phyloP scores from a whole-genome alignment of 2,329 filamentous ascomycete species.

The Aspergillus puulaauensis region DNA sequence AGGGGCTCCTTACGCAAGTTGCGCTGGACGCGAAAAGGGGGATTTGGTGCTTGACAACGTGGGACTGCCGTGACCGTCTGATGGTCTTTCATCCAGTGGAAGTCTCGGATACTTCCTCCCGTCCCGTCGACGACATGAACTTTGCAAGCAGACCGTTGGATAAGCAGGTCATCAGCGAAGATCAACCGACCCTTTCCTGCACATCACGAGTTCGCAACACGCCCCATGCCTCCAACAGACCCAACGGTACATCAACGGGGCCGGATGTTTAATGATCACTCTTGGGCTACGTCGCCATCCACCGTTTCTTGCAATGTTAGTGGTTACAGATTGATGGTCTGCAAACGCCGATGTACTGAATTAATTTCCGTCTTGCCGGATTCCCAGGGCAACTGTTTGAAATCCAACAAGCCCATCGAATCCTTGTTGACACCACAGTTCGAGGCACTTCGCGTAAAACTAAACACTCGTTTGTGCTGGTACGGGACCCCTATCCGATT shows the following conservation, averaged over 20 bases:
- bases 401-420: not conserved
- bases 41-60: not conserved
- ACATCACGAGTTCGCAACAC: slow-evolving; percentile 11
- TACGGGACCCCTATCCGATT: not conserved
- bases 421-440: not conserved
- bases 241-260: slow-evolving; percentile 5
- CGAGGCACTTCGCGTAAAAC: not conserved
- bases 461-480: not conserved
- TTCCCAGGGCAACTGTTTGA: not conserved
- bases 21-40: not conserved
- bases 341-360: not conserved
- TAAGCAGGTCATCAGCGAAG: slow-evolving; percentile 7
- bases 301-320: not conserved
- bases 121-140: not conserved
- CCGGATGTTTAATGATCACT: not conserved
- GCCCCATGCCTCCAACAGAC: not conserved
- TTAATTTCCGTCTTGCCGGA: not conserved
- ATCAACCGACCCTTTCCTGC: slow-evolving; percentile 18
- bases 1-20: not conserved
- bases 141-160: not conserved
- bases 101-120: not conserved
- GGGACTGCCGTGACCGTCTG: not conserved
- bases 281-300: not conserved
- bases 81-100: not conserved
- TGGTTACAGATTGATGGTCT: not conserved